Conservation (phyloP, 2,329 filamentous ascomycete species). For the Cadophora gregata region DNA sequence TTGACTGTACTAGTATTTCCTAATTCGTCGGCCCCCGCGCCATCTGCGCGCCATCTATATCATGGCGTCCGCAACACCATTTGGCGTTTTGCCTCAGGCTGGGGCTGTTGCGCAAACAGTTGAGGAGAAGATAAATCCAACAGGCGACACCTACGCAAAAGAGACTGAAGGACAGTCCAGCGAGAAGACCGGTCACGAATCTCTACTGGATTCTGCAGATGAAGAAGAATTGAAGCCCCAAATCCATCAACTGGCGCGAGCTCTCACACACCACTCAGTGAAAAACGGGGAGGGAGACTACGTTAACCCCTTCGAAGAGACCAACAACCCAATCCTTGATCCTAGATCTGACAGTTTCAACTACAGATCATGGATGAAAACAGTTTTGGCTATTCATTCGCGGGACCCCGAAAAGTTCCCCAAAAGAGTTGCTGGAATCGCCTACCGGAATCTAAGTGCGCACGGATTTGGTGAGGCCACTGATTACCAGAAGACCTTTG, state of each 20-base stretch:
- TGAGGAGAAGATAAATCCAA: constrained; percentile 14
- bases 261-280: constrained; percentile 38
- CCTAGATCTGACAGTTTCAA: constrained; percentile 60
- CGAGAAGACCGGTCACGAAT: constrained; percentile 23
- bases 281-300: constrained; percentile 34
- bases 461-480: constrained; percentile 72
- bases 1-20: not conserved
- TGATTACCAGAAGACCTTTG: constrained; percentile 72
- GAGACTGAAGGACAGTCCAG: constrained; percentile 6
- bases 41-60: not conserved
- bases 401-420: constrained; percentile 56
- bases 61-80: constrained; percentile 12
- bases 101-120: constrained; percentile 10
- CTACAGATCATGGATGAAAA: constrained; percentile 64
- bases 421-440: constrained; percentile 67
- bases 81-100: constrained; percentile 8
- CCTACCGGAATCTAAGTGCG: constrained; percentile 71
- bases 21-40: constrained; percentile 1
- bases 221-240: constrained; percentile 33
- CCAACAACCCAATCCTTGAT: constrained; percentile 58
- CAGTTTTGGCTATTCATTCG: constrained; percentile 56
- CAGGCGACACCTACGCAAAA: constrained; percentile 1
- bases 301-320: constrained; percentile 58
- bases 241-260: constrained; percentile 37
- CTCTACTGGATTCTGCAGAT: constrained; percentile 27